These are phyloP conservation scores for Lentinula sp. DNA, from an alignment of 768 basidiomycete genomes.

Conservation along the genomic window DNA sequence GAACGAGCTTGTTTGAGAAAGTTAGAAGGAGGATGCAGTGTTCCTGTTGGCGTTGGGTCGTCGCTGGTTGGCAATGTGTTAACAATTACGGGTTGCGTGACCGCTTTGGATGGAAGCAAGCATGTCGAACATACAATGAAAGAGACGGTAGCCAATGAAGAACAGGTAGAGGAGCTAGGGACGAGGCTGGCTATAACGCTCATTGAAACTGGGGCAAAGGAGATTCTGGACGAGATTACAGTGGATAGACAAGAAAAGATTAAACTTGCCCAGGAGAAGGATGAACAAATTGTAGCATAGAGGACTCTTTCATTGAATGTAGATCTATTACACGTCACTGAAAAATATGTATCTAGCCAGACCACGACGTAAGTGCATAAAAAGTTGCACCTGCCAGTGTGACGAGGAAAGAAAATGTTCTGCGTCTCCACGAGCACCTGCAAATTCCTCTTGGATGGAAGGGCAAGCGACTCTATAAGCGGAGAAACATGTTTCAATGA, in stretches of 20 bases:
- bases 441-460: slow-evolving; percentile 35
- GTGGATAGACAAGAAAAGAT: slow-evolving; percentile 49
- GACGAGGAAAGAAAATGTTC: slow-evolving; percentile 30
- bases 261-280: slow-evolving; percentile 29
- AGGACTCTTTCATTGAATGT: background rate
- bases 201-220: slow-evolving; percentile 64
- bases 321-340: background rate
- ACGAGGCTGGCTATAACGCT: slow-evolving; percentile 56
- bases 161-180: slow-evolving; percentile 69
- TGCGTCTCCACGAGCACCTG: slow-evolving; percentile 72
- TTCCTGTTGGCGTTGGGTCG: slow-evolving; percentile 83
- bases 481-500: slow-evolving; percentile 40
- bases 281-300: slow-evolving; percentile 10
- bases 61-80: slow-evolving; percentile 40
- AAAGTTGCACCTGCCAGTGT: background rate
- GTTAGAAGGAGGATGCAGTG: slow-evolving; percentile 95
- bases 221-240: slow-evolving; percentile 83
- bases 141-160: slow-evolving; percentile 40
- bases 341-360: slow-evolving; percentile 6
- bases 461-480: slow-evolving; percentile 68
- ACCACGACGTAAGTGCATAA: background rate
- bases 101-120: slow-evolving; percentile 64
- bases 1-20: slow-evolving; percentile 87
- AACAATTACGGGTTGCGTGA: slow-evolving; percentile 76
- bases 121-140: slow-evolving; percentile 66